Conservation (phyloP, 441 rosid species). For the Gossypium davidsonii region DNA sequence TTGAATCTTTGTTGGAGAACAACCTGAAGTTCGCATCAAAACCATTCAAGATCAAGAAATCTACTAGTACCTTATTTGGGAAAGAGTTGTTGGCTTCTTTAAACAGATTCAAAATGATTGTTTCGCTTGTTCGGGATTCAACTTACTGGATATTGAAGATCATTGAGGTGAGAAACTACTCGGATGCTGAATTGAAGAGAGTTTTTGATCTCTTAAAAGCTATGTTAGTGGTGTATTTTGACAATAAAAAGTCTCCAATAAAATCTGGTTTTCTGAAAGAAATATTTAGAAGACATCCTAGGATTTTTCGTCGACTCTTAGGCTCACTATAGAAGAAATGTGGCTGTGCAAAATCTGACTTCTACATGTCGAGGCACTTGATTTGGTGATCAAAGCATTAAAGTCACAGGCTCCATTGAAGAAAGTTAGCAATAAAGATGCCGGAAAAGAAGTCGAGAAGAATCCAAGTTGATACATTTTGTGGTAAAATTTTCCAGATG, state of each 20-base stretch:
- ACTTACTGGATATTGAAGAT: conserved; percentile 75
- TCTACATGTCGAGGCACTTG: conserved; percentile 75
- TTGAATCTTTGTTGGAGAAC: conserved; percentile 61
- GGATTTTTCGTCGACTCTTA: conserved; percentile 59
- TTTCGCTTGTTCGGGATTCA: conserved; percentile 64
- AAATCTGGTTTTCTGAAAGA: conserved; percentile 71
- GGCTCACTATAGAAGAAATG: conserved; percentile 59
- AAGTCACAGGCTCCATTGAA: conserved; percentile 41
- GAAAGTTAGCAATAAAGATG: conserved; percentile 50
- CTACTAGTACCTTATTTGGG: conserved; percentile 45
- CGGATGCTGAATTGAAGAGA: conserved; percentile 49
- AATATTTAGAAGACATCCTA: conserved; percentile 62
- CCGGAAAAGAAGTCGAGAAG: conserved; percentile 62
- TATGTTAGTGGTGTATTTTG: conserved; percentile 51
- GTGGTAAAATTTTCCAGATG: conserved; percentile 51
- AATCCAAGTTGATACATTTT: conserved; percentile 62
- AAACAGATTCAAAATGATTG: conserved; percentile 62
- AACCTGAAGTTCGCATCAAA: conserved; percentile 74
- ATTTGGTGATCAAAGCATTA: conserved; percentile 56
- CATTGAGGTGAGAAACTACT: conserved; percentile 48
- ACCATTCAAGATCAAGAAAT: conserved; percentile 77
- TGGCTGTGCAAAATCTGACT: conserved; percentile 49
- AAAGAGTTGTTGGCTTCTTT: conserved; percentile 60
- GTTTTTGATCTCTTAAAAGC: conserved; percentile 41
- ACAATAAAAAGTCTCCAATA: conserved; percentile 65